A percentile compares a stretch with the other conserved stretches of the same genome.
Evolutionary conservation across 257 asterid species (phyloP).

Genomic region (Penstemon barbatus): DNA sequence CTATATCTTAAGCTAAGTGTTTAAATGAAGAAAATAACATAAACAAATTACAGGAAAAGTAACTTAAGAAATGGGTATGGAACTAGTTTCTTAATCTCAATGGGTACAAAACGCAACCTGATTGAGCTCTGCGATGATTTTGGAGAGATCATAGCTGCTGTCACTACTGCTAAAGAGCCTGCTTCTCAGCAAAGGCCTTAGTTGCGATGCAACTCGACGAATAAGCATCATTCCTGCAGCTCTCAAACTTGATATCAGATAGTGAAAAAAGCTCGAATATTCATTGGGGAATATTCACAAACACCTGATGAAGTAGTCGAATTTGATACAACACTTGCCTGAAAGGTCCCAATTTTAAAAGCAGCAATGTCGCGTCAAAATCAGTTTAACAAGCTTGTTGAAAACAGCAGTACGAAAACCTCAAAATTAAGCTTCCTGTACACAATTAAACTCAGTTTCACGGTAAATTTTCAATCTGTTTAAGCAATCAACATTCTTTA

Average conservation of each 20-base stretch:
- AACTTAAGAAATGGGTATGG: background rate
- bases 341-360: too few relatives aligned
- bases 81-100: background rate
- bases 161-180: constrained; percentile 46
- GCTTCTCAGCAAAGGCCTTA: constrained; percentile 37
- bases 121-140: constrained; percentile 61
- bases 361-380: background rate
- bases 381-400: constrained; percentile 10
- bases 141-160: constrained; percentile 44
- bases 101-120: constrained; percentile 41
- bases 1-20: background rate
- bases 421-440: constrained; percentile 7
- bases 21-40: constrained; percentile 1
- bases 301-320: constrained; percentile 13
- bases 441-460: constrained; percentile 12
- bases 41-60: background rate
- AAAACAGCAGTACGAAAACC: constrained; percentile 18
- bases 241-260: constrained; percentile 7
- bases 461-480: background rate
- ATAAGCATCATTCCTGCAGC: constrained; percentile 44
- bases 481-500: background rate
- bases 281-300: constrained; percentile 37
- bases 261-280: background rate
- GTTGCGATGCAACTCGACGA: constrained; percentile 34
- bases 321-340: too few relatives aligned